phyloP scores from a whole-genome alignment of 192 early-diverging fungal species.

The Bifiguratus adelaidae region DNA sequence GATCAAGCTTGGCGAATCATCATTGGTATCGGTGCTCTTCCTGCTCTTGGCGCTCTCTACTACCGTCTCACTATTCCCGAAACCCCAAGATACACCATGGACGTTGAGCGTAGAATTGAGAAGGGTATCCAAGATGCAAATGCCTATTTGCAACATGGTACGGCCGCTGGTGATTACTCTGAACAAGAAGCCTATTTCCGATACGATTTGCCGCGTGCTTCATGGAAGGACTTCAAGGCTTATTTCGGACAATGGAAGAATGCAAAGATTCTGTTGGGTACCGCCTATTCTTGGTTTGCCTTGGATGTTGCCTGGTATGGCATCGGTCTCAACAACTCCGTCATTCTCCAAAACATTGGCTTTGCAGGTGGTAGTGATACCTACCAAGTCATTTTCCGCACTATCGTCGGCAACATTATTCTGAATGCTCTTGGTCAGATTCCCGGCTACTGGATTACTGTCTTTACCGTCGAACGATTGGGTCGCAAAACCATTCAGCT shows the following conservation, averaged over 20 bases:
- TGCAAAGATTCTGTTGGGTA: slow-evolving; percentile 68
- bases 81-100: slow-evolving; percentile 77
- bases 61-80: slow-evolving; percentile 89
- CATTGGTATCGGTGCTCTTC: slow-evolving; percentile 76
- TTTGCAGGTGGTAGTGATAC: slow-evolving; percentile 32
- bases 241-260: slow-evolving; percentile 79
- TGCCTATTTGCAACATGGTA: slow-evolving; percentile 22
- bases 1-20: slow-evolving; percentile 92
- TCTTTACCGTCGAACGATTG: slow-evolving; percentile 76
- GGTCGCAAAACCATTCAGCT: slow-evolving; percentile 94
- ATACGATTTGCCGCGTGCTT: slow-evolving; percentile 17
- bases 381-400: slow-evolving; percentile 26
- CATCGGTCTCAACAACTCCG: slow-evolving; percentile 69
- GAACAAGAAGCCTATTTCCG: slow-evolving; percentile 12
- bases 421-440: slow-evolving; percentile 78
- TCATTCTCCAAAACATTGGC: slow-evolving; percentile 62
- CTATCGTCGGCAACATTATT: slow-evolving; percentile 82
- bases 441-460: slow-evolving; percentile 94
- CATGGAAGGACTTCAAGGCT: slow-evolving; percentile 40
- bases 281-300: slow-evolving; percentile 65
- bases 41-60: slow-evolving; percentile 77
- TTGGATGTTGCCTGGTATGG: slow-evolving; percentile 78
- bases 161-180: slow-evolving; percentile 32
- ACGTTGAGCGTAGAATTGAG: slow-evolving; percentile 64
- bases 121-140: slow-evolving; percentile 39